Evolutionary conservation across 1,284 basidiomycete genomes (phyloP).

Genomic region (Taiwanofungus camphoratus): DNA sequence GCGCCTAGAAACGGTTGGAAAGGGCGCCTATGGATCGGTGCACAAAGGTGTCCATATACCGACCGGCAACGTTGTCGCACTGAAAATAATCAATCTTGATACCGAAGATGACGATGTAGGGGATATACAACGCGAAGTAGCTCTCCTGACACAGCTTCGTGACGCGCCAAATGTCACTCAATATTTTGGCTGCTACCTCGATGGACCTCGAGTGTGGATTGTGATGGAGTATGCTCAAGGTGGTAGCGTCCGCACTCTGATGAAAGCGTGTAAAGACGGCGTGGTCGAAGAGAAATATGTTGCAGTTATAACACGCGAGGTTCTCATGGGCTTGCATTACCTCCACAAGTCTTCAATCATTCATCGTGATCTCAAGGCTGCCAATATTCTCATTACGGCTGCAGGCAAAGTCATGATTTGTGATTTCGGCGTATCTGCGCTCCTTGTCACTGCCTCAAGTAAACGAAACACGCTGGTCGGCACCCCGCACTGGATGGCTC

Average conservation of each 20-base stretch:
- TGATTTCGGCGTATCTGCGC: conserved; percentile 96
- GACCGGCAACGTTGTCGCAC: conserved; percentile 83
- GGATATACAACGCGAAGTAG: conserved; percentile 96
- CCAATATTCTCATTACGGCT: conserved; percentile 88
- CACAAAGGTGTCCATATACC: conserved; percentile 86
- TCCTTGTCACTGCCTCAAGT: conserved; percentile 80
- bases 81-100: conserved; percentile 99
- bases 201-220: conserved; percentile 96
- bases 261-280: conserved; percentile 78
- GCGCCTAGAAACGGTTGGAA: conserved; percentile 68
- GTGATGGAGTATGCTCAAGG: conserved; percentile 98
- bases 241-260: conserved; percentile 89
- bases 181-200: conserved; percentile 94
- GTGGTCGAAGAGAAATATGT: conserved; percentile 88
- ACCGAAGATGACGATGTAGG: conserved; percentile 94
- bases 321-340: conserved; percentile 80
- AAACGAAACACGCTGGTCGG: conserved; percentile 95
- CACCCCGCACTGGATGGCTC: conserved; percentile 99
- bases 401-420: conserved; percentile 88
- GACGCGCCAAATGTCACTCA: conserved; percentile 90
- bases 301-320: conserved; percentile 85
- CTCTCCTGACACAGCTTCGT: conserved; percentile 84
- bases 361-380: conserved; percentile 95
- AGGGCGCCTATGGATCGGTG: conserved; percentile 94
- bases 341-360: conserved; percentile 94